These are phyloP conservation scores for Alternaria arborescens DNA, from an alignment of 2,329 filamentous ascomycete genomes.

Conservation along the genomic window DNA sequence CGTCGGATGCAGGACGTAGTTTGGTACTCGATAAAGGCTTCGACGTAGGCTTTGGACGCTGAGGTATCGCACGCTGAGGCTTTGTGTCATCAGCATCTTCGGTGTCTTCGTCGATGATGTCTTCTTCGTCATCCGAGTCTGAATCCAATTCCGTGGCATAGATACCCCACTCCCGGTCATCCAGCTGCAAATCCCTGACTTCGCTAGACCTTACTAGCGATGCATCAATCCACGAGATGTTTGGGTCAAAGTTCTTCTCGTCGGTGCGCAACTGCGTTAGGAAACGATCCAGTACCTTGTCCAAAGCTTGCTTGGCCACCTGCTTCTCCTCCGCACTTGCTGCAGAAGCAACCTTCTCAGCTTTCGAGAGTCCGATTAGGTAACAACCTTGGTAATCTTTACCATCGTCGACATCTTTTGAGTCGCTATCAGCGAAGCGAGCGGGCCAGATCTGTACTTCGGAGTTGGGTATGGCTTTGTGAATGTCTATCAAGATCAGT, in stretches of 20 bases:
- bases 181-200: conserved; percentile 53
- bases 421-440: conserved; percentile 57
- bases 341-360: background rate
- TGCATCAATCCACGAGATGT: conserved; percentile 47
- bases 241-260: conserved; percentile 49
- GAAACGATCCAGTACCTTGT: conserved; percentile 47
- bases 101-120: conserved; percentile 18
- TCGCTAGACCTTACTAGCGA: conserved; percentile 48
- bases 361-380: conserved; percentile 63
- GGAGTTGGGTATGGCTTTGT: conserved; percentile 61
- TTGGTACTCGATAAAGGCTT: conserved; percentile 39
- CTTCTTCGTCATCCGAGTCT: conserved; percentile 48
- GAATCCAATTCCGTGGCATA: conserved; percentile 56
- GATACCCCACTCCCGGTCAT: conserved; percentile 61
- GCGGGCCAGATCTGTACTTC: conserved; percentile 70
- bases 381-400: conserved; percentile 68
- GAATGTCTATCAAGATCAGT: conserved; percentile 59
- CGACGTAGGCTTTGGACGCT: conserved; percentile 25
- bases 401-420: conserved; percentile 23
- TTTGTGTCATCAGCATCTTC: conserved; percentile 20
- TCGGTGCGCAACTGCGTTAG: conserved; percentile 45
- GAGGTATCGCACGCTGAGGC: conserved; percentile 25
- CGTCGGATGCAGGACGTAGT: conserved; percentile 52
- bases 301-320: conserved; percentile 55
- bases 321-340: conserved; percentile 51